phyloP scores from a whole-genome alignment of 768 basidiomycete genomes.

The Trametes maxima region DNA sequence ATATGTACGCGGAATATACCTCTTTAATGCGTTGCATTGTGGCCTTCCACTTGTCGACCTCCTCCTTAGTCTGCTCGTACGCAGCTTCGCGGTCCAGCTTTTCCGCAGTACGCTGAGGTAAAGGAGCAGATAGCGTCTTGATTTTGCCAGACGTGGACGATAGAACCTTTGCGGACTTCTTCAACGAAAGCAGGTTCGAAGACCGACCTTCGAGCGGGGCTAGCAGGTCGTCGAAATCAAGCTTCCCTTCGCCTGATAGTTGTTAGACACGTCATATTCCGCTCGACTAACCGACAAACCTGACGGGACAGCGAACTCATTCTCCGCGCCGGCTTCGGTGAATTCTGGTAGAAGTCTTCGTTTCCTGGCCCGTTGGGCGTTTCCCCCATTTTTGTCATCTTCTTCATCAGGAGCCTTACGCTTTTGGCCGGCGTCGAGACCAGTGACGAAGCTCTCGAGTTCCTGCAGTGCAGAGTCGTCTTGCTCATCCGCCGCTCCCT shows the following conservation, averaged over 20 bases:
- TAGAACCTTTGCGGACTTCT: constrained; percentile 69
- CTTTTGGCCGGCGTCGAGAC: constrained; percentile 67
- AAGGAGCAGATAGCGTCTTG: constrained; percentile 73
- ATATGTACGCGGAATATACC: constrained; percentile 41
- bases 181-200: constrained; percentile 60
- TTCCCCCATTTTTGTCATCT: constrained; percentile 30
- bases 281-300: constrained; percentile 38
- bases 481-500: constrained; percentile 46
- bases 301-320: constrained; percentile 69
- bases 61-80: constrained; percentile 89
- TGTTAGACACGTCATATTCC: neutral
- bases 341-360: constrained; percentile 68
- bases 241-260: constrained; percentile 48
- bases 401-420: constrained; percentile 62
- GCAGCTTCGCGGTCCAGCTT: constrained; percentile 92
- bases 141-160: constrained; percentile 54
- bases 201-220: constrained; percentile 68
- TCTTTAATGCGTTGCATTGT: constrained; percentile 93
- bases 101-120: constrained; percentile 86
- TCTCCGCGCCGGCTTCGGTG: constrained; percentile 79
- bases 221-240: constrained; percentile 75
- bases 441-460: constrained; percentile 72
- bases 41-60: constrained; percentile 91
- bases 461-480: constrained; percentile 65
- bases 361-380: constrained; percentile 44